These are phyloP conservation scores for Reticulascus tulasneorum DNA, from an alignment of 2,329 filamentous ascomycete genomes.

Conservation along the genomic window DNA sequence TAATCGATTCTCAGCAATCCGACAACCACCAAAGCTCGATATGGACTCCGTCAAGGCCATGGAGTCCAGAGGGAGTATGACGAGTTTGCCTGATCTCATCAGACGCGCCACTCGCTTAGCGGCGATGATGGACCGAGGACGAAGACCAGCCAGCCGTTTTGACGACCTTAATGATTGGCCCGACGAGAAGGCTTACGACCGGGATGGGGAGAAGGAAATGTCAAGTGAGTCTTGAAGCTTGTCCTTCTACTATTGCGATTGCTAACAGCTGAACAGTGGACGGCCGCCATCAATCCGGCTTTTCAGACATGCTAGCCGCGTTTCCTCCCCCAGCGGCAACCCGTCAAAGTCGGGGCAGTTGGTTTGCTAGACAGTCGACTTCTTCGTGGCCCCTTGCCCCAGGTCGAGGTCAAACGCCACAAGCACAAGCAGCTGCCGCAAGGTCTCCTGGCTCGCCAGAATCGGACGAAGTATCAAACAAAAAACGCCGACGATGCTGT, in stretches of 20 bases:
- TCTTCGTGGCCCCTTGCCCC: slow-evolving; percentile 47
- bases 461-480: slow-evolving; percentile 25
- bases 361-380: slow-evolving; percentile 27
- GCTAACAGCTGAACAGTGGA: slow-evolving; percentile 25
- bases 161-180: slow-evolving; percentile 50
- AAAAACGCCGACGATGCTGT: slow-evolving; percentile 64
- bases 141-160: slow-evolving; percentile 55
- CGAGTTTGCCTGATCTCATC: slow-evolving; percentile 89
- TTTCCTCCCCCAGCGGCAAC: slow-evolving; percentile 56
- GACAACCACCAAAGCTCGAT: slow-evolving; percentile 65
- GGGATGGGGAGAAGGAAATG: slow-evolving; percentile 34
- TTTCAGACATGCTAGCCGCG: slow-evolving; percentile 63
- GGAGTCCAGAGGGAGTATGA: slow-evolving; percentile 82
- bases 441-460: slow-evolving; percentile 9
- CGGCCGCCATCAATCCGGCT: slow-evolving; percentile 46
- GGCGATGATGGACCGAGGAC: slow-evolving; percentile 81
- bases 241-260: neutral
- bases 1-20: slow-evolving; percentile 51
- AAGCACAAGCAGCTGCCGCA: slow-evolving; percentile 8
- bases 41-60: slow-evolving; percentile 78
- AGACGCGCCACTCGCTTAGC: slow-evolving; percentile 81
- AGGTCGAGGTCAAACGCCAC: slow-evolving; percentile 8
- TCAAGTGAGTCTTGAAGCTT: slow-evolving; percentile 29
- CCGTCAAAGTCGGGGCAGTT: slow-evolving; percentile 43
- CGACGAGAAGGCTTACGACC: slow-evolving; percentile 35